Evolutionary conservation across 2,329 filamentous ascomycete species (phyloP).

Genomic region (Ceratocystis eucalypticola): DNA sequence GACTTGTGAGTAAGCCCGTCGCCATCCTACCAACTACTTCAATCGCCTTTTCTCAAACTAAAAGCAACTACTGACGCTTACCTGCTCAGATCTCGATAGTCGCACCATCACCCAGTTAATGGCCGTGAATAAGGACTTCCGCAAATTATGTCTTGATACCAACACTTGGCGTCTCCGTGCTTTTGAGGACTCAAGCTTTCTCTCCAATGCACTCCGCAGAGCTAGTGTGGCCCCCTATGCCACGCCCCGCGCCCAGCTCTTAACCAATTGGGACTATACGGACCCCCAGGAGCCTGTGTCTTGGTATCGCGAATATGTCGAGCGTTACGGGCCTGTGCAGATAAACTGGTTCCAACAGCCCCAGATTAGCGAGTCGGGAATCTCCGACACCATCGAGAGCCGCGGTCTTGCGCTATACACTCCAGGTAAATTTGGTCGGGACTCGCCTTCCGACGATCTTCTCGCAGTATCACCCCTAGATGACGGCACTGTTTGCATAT

Average conservation of each 20-base stretch:
- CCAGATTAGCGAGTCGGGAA: constrained; percentile 29
- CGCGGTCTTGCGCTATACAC: constrained; percentile 58
- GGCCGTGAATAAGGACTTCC: constrained; percentile 30
- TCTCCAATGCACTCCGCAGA: constrained; percentile 6
- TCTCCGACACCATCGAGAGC: constrained; percentile 45
- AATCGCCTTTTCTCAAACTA: background rate
- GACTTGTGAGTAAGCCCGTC: constrained; percentile 7
- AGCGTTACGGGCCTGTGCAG: constrained; percentile 59
- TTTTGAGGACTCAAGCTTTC: constrained; percentile 49
- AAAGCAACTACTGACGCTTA: background rate
- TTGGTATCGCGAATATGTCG: constrained; percentile 85
- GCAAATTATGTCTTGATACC: constrained; percentile 57
- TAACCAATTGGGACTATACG: constrained; percentile 72
- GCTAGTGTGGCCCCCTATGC: background rate
- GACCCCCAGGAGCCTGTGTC: constrained; percentile 58
- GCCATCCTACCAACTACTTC: background rate
- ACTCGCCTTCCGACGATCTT: constrained; percentile 31
- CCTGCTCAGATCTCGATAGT: constrained; percentile 9
- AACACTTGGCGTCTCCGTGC: constrained; percentile 63
- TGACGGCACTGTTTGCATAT: constrained; percentile 73
- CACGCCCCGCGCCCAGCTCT: constrained; percentile 32
- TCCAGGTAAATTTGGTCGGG: constrained; percentile 32
- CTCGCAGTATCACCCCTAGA: constrained; percentile 66
- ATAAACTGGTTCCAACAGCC: constrained; percentile 66
- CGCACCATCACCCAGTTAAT: constrained; percentile 7